These are phyloP conservation scores for Spergularia marina DNA, from an alignment of 148 eudicot genomes.

Conservation along the genomic window DNA sequence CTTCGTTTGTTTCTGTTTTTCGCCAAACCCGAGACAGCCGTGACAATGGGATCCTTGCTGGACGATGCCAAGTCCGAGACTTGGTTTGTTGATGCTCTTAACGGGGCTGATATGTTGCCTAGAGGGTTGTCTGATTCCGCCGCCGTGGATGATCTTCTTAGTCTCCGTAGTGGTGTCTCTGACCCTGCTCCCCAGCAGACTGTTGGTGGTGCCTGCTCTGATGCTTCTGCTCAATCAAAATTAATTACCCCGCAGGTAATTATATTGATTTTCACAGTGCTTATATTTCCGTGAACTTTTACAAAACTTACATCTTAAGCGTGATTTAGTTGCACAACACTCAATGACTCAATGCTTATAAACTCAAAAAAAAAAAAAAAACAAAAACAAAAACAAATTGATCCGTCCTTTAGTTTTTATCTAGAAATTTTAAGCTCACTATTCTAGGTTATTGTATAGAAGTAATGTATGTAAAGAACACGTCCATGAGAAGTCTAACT, in stretches of 20 bases:
- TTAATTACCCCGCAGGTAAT: conserved; percentile 15
- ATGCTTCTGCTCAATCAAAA: conserved; percentile 14
- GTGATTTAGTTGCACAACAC: too few species aligned
- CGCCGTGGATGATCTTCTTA: conserved; percentile 43
- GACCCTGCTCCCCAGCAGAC: conserved; percentile 1
- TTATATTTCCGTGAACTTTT: too few species aligned
- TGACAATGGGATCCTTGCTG: conserved; percentile 60
- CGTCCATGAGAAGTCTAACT: too few species aligned
- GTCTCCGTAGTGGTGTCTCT: conserved; percentile 32
- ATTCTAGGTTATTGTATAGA: too few species aligned
- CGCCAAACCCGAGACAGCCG: conserved; percentile 59
- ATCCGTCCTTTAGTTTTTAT: too few species aligned
- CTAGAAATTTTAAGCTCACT: too few species aligned
- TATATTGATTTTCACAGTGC: neutral
- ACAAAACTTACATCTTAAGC: too few species aligned
- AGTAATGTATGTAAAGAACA: too few species aligned
- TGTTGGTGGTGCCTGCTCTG: neutral
- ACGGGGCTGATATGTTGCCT: conserved; percentile 44
- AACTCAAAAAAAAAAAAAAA: too few species aligned
- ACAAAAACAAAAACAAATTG: too few species aligned
- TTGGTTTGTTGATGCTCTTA: conserved; percentile 80
- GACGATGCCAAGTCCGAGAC: conserved; percentile 68
- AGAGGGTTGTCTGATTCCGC: conserved; percentile 69
- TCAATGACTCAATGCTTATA: too few species aligned
- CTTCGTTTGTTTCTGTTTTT: conserved; percentile 59